Percentiles rank a stretch among this genome's conserved stretches.
These are phyloP conservation scores for Euphorbia lathyris DNA, from an alignment of 345 rosid species.

Conservation along the genomic window DNA sequence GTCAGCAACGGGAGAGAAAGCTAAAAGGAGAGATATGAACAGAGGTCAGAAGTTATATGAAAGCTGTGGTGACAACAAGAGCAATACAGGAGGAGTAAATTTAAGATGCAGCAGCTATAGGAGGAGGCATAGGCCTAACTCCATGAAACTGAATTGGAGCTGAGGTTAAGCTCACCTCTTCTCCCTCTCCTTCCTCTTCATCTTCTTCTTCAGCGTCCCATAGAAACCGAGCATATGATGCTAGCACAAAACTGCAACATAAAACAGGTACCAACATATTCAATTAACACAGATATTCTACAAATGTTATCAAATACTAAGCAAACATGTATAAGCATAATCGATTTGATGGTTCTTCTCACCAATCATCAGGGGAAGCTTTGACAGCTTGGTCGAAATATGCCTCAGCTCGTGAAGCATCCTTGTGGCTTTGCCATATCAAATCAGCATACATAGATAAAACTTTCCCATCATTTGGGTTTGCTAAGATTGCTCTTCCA, in stretches of 20 bases:
- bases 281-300: not conserved
- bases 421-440: slow-evolving; percentile 68
- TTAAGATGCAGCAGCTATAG: slow-evolving; percentile 62
- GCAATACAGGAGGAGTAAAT: not conserved
- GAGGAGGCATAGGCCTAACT: slow-evolving; percentile 26
- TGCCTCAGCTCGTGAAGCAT: slow-evolving; percentile 63
- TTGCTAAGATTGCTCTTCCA: slow-evolving; percentile 65
- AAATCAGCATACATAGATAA: slow-evolving; percentile 81
- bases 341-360: too few relatives aligned
- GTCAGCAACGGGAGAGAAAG: slow-evolving; percentile 4
- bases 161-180: slow-evolving; percentile 27
- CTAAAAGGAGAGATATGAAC: slow-evolving; percentile 26
- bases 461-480: slow-evolving; percentile 64
- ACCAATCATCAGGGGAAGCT: slow-evolving; percentile 85
- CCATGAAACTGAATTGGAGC: slow-evolving; percentile 36
- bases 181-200: slow-evolving; percentile 29
- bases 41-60: slow-evolving; percentile 35
- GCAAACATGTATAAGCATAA: not conserved
- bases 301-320: not conserved
- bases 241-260: slow-evolving; percentile 69
- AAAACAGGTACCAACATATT: slow-evolving; percentile 2
- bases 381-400: slow-evolving; percentile 80
- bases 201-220: slow-evolving; percentile 88
- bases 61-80: slow-evolving; percentile 26
- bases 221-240: slow-evolving; percentile 83